These are phyloP conservation scores for Pythium rishiriense DNA, from an alignment of 352 stramenopile genomes.

Conservation along the genomic window DNA sequence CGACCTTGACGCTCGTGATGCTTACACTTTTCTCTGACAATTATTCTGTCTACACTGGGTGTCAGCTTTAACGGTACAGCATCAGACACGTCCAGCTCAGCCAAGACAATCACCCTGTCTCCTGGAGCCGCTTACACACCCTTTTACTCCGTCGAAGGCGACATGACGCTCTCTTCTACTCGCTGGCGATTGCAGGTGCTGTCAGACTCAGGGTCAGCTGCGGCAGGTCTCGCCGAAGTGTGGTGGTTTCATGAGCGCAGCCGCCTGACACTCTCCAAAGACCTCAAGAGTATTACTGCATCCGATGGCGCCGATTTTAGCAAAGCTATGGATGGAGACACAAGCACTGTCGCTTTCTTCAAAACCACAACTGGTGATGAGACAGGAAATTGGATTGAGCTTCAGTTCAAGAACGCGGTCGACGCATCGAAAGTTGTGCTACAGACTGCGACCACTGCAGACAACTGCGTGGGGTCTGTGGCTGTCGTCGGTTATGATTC, in stretches of 20 bases:
- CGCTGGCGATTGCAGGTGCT: constrained; percentile 28
- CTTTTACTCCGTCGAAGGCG: constrained; percentile 1
- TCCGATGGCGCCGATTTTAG: constrained; percentile 31
- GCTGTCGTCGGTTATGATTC: constrained; percentile 21
- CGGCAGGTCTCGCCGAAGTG: constrained; percentile 28
- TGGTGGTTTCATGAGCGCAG: constrained; percentile 27
- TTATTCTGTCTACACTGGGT: background rate
- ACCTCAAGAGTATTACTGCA: constrained; percentile 22
- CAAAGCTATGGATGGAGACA: constrained; percentile 31
- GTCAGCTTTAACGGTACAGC: constrained; percentile 20
- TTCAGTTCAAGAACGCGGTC: constrained; percentile 29
- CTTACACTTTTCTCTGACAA: constrained; percentile 1
- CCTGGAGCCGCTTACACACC: background rate
- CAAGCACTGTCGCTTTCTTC: constrained; percentile 17
- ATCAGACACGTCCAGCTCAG: background rate
- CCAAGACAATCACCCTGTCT: background rate
- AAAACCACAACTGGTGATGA: constrained; percentile 25
- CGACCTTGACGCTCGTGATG: background rate
- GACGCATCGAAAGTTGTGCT: constrained; percentile 34
- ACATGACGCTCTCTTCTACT: constrained; percentile 8
- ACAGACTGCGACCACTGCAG: constrained; percentile 18
- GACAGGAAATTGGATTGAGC: constrained; percentile 29
- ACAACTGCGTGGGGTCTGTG: constrained; percentile 22
- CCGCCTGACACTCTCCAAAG: constrained; percentile 15
- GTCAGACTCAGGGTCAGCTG: constrained; percentile 19